These are phyloP conservation scores for Amauroascus niger DNA, from an alignment of 2,329 filamentous ascomycete species.

Conservation along the genomic window DNA sequence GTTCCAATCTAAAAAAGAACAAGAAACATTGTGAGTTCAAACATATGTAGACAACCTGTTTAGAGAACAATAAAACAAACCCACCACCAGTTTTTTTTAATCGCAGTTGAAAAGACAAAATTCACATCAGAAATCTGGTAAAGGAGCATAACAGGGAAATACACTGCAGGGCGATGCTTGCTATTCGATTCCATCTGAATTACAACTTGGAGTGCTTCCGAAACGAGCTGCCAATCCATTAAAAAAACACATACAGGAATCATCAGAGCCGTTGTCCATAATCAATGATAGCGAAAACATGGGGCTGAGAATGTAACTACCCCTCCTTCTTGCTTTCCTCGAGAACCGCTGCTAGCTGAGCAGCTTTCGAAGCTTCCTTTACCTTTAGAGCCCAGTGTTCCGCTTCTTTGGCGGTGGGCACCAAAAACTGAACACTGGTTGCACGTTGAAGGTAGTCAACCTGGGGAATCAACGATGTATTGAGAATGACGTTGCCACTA, in stretches of 20 bases:
- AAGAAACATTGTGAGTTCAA: neutral
- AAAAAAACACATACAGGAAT: slow-evolving; percentile 1
- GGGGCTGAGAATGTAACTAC: neutral
- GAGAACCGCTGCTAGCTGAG: slow-evolving; percentile 38
- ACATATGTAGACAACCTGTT: neutral
- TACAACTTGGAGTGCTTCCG: neutral
- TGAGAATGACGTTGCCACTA: slow-evolving; percentile 62
- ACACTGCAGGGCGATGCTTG: neutral
- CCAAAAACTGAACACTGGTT: slow-evolving; percentile 37
- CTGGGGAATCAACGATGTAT: slow-evolving; percentile 54
- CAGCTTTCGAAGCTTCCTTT: slow-evolving; percentile 47
- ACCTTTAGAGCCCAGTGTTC: slow-evolving; percentile 65
- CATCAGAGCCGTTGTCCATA: slow-evolving; percentile 5
- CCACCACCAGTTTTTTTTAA: too few relatives aligned
- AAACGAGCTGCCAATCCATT: neutral
- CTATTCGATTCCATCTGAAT: neutral
- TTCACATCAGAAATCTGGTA: neutral
- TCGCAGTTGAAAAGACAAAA: neutral
- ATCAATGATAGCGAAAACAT: neutral
- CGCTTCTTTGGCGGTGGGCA: slow-evolving; percentile 49
- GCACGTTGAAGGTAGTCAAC: slow-evolving; percentile 51
- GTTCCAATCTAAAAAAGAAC: slow-evolving; percentile 1
- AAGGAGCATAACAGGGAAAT: neutral
- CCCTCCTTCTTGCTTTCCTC: slow-evolving; percentile 41
- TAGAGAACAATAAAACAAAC: neutral